Conservation (phyloP, 225 moss, liverwort and hornwort species). For the Ulota crispa region DNA sequence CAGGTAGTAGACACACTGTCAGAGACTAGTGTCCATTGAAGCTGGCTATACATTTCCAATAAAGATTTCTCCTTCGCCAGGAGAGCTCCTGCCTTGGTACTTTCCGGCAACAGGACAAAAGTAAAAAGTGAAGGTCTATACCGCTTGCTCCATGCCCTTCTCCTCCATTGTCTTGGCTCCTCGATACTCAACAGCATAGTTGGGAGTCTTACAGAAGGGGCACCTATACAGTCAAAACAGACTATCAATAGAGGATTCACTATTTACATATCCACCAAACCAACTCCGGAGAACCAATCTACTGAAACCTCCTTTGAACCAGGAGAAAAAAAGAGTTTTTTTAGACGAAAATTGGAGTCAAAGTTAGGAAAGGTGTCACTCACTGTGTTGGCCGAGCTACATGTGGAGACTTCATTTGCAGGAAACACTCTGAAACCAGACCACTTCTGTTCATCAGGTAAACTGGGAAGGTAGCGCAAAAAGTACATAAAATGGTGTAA, state of each 20-base stretch:
- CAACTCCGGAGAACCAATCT: not conserved
- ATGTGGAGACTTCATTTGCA: conserved; percentile 75
- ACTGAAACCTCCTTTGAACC: not conserved
- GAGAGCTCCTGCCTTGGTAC: not conserved
- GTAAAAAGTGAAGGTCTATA: conserved; percentile 19
- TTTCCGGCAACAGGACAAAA: not conserved
- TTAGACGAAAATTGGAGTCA: not conserved
- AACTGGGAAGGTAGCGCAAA: not conserved
- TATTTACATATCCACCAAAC: not conserved
- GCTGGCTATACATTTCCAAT: not conserved
- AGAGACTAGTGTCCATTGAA: not conserved
- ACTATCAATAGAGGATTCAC: not conserved
- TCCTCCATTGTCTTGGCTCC: conserved; percentile 71
- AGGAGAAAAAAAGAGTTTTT: not conserved
- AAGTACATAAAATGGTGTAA: not conserved
- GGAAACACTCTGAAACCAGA: conserved; percentile 58
- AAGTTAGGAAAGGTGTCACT: conserved; percentile 21
- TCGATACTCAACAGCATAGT: conserved; percentile 68
- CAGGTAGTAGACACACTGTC: not conserved
- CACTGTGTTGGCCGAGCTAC: conserved; percentile 63
- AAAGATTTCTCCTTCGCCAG: not conserved
- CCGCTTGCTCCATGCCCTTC: conserved; percentile 77
- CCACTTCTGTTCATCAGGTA: conserved; percentile 17
- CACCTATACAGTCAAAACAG: conserved; percentile 38
- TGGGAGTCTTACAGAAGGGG: conserved; percentile 68